These are phyloP conservation scores for Diutina ranongensis DNA, from an alignment of 1,139 yeast genomes.

Conservation along the genomic window DNA sequence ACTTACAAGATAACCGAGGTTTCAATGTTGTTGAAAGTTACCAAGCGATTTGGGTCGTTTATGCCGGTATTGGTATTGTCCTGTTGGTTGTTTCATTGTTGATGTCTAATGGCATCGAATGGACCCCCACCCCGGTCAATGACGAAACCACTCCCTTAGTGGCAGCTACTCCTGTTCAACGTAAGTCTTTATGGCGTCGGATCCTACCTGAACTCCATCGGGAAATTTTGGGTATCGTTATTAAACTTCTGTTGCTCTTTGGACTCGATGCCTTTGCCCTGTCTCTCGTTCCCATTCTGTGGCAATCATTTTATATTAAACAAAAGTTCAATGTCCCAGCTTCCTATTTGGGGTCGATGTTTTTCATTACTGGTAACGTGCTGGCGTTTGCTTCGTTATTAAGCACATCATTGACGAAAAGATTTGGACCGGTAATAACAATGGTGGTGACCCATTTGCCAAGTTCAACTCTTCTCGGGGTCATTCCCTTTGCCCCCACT, in stretches of 20 bases:
- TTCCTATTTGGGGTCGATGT: conserved; percentile 25
- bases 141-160: neutral
- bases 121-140: neutral
- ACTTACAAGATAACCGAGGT: conserved; percentile 11
- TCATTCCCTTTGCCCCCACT: conserved; percentile 25
- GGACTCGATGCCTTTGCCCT: conserved; percentile 35
- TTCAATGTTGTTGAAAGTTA: conserved; percentile 15
- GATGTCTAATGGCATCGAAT: conserved; percentile 12
- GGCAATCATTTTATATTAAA: conserved; percentile 32
- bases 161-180: neutral
- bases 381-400: conserved; percentile 30
- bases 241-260: conserved; percentile 25
- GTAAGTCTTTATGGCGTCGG: neutral
- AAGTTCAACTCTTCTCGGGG: conserved; percentile 26
- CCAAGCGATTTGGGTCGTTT: conserved; percentile 18
- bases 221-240: conserved; percentile 14
- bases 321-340: conserved; percentile 23
- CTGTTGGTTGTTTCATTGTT: conserved; percentile 13
- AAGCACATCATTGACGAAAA: conserved; percentile 31
- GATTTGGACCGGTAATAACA: conserved; percentile 32
- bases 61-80: conserved; percentile 15
- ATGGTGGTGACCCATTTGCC: conserved; percentile 36
- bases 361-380: conserved; percentile 26
- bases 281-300: conserved; percentile 30
- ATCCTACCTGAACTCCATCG: conserved; percentile 15